Percentiles rank a stretch among this genome's conserved stretches.
phyloP scores from a whole-genome alignment of 2,329 filamentous ascomycete species.

The Ophiocordyceps sinensis region DNA sequence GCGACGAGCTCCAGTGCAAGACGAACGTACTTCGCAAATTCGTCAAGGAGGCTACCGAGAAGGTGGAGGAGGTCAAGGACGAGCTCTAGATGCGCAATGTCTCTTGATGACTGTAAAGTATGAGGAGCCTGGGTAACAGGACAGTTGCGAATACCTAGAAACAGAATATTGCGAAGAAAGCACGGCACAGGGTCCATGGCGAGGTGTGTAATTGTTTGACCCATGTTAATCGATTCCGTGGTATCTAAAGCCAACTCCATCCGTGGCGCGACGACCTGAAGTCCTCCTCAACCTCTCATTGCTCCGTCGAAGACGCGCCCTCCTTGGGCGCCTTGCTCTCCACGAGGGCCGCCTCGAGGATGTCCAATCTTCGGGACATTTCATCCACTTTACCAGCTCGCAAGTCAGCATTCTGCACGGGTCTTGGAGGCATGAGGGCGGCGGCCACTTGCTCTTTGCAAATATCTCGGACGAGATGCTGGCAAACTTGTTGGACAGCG shows the following conservation, averaged over 20 bases:
- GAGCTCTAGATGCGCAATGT: conserved; percentile 19
- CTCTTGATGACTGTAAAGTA: background rate
- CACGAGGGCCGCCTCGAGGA: conserved; percentile 59
- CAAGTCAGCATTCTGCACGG: conserved; percentile 4
- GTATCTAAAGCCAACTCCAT: background rate
- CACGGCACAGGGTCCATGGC: background rate
- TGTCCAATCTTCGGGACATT: conserved; percentile 77
- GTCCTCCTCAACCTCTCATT: background rate
- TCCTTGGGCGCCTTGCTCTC: conserved; percentile 33
- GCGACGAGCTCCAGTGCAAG: conserved; percentile 75
- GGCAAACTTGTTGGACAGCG: conserved; percentile 73
- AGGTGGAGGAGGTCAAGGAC: conserved; percentile 22
- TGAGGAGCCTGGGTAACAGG: background rate
- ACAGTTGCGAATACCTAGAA: background rate
- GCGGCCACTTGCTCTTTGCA: conserved; percentile 56
- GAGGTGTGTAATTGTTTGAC: background rate
- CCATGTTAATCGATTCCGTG: background rate
- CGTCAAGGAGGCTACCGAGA: conserved; percentile 41
- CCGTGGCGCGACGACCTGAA: background rate
- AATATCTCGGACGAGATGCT: conserved; percentile 77
- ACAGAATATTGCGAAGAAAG: background rate
- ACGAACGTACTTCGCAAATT: conserved; percentile 82
- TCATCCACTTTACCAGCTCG: conserved; percentile 60
- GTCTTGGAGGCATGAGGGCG: background rate
- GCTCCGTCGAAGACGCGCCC: conserved; percentile 18